Base-by-base conservation (phyloP, 768 basidiomycete genomes). In the Lentinula raphanica region DNA sequence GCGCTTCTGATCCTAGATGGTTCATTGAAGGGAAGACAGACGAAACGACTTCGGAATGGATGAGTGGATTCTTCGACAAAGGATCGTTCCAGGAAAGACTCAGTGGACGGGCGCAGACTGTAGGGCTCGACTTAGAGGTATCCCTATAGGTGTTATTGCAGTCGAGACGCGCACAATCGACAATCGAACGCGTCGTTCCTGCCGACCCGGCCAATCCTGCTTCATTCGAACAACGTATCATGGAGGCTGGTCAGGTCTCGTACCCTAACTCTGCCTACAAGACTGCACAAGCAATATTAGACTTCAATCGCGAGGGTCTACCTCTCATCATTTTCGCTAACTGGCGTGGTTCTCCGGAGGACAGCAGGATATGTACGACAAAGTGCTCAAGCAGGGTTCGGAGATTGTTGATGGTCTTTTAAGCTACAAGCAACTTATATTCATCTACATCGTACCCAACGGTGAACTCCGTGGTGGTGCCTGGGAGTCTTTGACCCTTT, bases 191-290 rank as follows among this genome's bases (percentile, higher is more conserved):
- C 29, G 79, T 98, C 48, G 90, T 98, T 38, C 95, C 97, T 31
- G 97, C 97, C 42, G 97, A 99, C 65, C 97, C 97, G 12, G 97
- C 97, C 54, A 99, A 98, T 72, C 90, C 96, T 3, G 80, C 89
- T 13, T 98, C 96, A 6, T 92, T 95, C 71, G 97, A 99, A 71
- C 95, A 95, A 68, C 88, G 88, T 64, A 94, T 98, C 72, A 96
- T 98, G 88, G 95, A 98, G 70, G 97, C 97, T n/a, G 97, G 97
- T 64, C 94, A 96, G 72, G 97, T 98, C 25, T 99, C 97, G 97
- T 98, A 98, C 71, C 97, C 97, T 35, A 98, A 99, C 73, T 96
- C 94, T 5, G 95, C 97, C 5, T 95, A 97, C 79, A 99, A 99
- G 82, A 99, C 97, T 7, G 97, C 95, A 7, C 97, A 98, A 67